Evolutionary conservation across 1,139 yeast species (phyloP).

Genomic region (Suhomyces kunorum): DNA sequence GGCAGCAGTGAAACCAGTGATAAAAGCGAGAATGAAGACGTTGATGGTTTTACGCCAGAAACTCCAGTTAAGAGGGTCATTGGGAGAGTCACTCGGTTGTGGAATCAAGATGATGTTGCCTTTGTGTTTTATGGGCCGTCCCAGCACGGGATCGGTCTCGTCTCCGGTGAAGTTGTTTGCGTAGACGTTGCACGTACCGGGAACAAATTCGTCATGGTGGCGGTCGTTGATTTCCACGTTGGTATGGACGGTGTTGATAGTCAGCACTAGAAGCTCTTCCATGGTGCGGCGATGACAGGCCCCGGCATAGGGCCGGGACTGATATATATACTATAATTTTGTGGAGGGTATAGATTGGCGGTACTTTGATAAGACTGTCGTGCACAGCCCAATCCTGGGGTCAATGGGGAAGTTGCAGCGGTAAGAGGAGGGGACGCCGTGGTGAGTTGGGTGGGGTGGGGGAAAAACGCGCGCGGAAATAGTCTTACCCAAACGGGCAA

Average conservation of each 20-base stretch:
- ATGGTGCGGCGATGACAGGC: background rate
- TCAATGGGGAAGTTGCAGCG: too few species aligned
- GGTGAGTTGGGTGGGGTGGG: too few species aligned
- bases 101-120: conserved; percentile 49
- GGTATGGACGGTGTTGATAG: conserved; percentile 12
- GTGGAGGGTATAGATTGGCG: too few species aligned
- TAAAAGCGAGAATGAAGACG: conserved; percentile 23
- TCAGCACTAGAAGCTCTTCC: conserved; percentile 5
- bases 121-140: conserved; percentile 14
- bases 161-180: conserved; percentile 16
- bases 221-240: conserved; percentile 18
- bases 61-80: conserved; percentile 59
- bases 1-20: conserved; percentile 41
- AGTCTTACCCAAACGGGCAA: too few species aligned
- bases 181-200: conserved; percentile 29
- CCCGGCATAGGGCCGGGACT: too few species aligned
- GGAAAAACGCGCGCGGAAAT: too few species aligned
- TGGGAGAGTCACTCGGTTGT: conserved; percentile 57
- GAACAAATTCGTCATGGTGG: conserved; percentile 24
- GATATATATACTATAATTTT: too few species aligned
- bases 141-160: conserved; percentile 9
- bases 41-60: conserved; percentile 25
- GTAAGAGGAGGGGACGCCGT: too few species aligned
- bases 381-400: too few species aligned
- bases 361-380: too few species aligned